Conservation (phyloP, 805 yeast genomes). For the Saccharomycopsis synnaedendra region DNA sequence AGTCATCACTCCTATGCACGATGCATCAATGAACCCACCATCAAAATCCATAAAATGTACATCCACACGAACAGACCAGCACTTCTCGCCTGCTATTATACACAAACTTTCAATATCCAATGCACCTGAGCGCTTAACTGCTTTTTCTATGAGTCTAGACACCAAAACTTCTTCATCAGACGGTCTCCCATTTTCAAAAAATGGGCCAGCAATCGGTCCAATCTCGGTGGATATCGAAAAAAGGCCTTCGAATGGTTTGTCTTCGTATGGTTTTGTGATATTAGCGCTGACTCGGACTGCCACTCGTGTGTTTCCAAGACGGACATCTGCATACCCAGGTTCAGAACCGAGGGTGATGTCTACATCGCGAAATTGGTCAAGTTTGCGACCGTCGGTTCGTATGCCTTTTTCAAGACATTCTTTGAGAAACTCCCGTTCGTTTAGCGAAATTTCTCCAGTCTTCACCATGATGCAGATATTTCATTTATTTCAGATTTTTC, state of each 20-base stretch:
- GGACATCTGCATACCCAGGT: slow-evolving; percentile 72
- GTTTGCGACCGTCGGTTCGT: slow-evolving; percentile 59
- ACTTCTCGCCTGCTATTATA: slow-evolving; percentile 79
- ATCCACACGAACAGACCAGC: slow-evolving; percentile 89
- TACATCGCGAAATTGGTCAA: slow-evolving; percentile 55
- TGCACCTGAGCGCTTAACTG: slow-evolving; percentile 83
- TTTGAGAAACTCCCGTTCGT: slow-evolving; percentile 51
- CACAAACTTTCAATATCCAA: slow-evolving; percentile 85
- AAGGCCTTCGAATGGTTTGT: slow-evolving; percentile 88
- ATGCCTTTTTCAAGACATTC: slow-evolving; percentile 51
- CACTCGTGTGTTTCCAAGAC: slow-evolving; percentile 61
- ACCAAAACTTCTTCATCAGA: slow-evolving; percentile 76
- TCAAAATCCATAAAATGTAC: slow-evolving; percentile 82
- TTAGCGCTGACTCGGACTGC: slow-evolving; percentile 66
- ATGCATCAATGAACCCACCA: slow-evolving; percentile 86
- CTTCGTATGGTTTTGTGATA: slow-evolving; percentile 72
- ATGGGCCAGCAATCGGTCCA: slow-evolving; percentile 81
- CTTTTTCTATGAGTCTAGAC: slow-evolving; percentile 78
- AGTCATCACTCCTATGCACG: slow-evolving; percentile 83
- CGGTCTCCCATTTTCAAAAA: slow-evolving; percentile 62
- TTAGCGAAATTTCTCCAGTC: slow-evolving; percentile 42
- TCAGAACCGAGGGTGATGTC: slow-evolving; percentile 55
- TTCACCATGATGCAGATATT: too few species aligned
- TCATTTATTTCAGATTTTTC: too few species aligned
- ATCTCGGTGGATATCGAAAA: slow-evolving; percentile 79